Evolutionary conservation across 768 basidiomycete species (phyloP), one percentile per base, ranked within the genome.

Genomic region (Agrocybe praecox): DNA sequence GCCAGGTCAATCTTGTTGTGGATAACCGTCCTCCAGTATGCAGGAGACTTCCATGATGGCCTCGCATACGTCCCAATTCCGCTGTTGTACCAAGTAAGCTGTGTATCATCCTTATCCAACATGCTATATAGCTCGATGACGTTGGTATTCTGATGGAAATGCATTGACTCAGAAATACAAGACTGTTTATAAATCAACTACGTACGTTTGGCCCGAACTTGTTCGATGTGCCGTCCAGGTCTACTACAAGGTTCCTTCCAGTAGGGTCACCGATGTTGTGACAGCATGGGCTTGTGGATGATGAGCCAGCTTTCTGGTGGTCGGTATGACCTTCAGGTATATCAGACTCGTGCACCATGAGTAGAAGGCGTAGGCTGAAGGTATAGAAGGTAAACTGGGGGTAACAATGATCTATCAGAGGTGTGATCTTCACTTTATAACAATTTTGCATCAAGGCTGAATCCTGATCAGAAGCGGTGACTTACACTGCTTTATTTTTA

Each of bases 171-270:
- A 29, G 26, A 4, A 9, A 29, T 29, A 29, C 26, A 5, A 9
- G 4, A 5, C 26, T 29, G 5, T 9, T 5, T 29, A 9, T 4
- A 29, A 5, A 29, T 6, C 14, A n/a, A 23, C 23, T 3, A 11
- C 14, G 10, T 46, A 65, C 67, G 50, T 59, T 56, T 7, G 49
- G 45, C 3, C 65, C 67, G 45, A 67, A 70, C 42, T 70, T 60
- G 47, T 71, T 71, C 10, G 67, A 59, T 2, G 70, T 72, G 2
- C 70, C 70, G 48, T 72, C 70, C 22, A 66, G 56, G 44, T 46
- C 56, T 15, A 68, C 45, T 7, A 65, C 51, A 17, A 68, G 57
- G 48, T 86, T 88, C 32, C 91, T 14, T 1, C 50, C 50, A 14
- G 12, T 4, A 5, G 36, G 6, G 26, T 42, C 50, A n/a, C 6